Conservation (phyloP, 164 flowering plant species). For the Aristolochia fimbriata region DNA sequence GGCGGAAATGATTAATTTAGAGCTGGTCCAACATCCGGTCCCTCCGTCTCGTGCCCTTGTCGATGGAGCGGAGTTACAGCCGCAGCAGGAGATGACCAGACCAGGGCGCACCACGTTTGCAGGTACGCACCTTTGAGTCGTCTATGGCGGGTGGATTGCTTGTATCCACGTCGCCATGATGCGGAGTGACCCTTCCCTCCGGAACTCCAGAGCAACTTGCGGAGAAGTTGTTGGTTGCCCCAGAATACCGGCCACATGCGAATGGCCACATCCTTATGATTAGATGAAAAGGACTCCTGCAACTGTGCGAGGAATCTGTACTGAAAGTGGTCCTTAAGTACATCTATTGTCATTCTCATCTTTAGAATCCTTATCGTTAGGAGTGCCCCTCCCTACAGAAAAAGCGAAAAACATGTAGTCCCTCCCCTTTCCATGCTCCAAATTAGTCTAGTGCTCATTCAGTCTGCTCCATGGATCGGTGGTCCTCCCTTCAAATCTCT, state of each 20-base stretch:
- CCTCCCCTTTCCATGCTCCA: slow-evolving; percentile 1
- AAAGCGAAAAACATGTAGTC: slow-evolving; percentile 5
- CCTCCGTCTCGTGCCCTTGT: too few species aligned
- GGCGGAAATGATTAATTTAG: too few species aligned
- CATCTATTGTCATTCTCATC: not conserved
- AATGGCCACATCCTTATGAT: slow-evolving; percentile 3
- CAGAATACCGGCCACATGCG: not conserved
- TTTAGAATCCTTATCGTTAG: slow-evolving; percentile 17
- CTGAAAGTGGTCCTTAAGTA: slow-evolving; percentile 12
- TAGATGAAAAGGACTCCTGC: slow-evolving; percentile 8
- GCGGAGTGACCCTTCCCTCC: too few species aligned
- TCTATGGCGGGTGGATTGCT: too few species aligned
- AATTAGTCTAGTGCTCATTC: not conserved
- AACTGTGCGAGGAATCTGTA: slow-evolving; percentile 12
- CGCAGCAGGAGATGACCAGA: too few species aligned
- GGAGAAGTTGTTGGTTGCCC: not conserved
- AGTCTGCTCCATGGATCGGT: not conserved
- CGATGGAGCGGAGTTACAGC: too few species aligned
- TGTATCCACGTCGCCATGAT: too few species aligned
- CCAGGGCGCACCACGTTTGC: too few species aligned
- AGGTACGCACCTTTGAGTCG: too few species aligned
- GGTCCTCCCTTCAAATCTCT: too few species aligned
- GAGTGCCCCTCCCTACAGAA: not conserved
- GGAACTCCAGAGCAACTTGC: not conserved
- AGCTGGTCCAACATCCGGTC: too few species aligned